Evolutionary conservation across 139 green algal genomes (phyloP), one percentile per base, ranked within the genome.

Genomic region (Asterochloris sp.): DNA sequence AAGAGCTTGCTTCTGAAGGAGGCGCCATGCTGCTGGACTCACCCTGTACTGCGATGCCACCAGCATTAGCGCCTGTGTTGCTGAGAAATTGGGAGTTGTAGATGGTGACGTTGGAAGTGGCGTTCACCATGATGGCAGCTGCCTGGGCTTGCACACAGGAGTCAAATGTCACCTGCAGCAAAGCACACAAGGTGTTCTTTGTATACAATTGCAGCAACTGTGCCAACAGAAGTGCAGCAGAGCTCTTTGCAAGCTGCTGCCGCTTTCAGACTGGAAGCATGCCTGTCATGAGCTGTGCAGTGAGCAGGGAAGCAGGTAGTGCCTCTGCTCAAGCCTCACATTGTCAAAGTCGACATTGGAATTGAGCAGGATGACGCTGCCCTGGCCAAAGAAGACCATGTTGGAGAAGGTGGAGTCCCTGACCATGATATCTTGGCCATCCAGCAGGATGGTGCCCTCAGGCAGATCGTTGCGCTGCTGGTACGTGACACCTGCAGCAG

Each of bases 21-120:
- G 29, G 69, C 15, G 12, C 16, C 14, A 13, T 76, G 23, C 21
- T 38, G 23, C 24, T 21, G 21, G 21, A 54, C 76, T 80, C 68
- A 80, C 76, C 67, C 68, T 62, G 60, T 12, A 80, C 76, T 60
- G 76, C 76, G 47, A 80, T 80, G 10, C 60, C 76, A 14, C 76
- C 76, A 69, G 76, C 76, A n/a, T 80, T 61, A 19, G 67, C 67
- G 0, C 76, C 76, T 26, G 68, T 69, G 60, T 80, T 80, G 60
- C 68, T 80, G 76, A 9, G 38, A 47, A 80, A 69, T n/a, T 69
- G 60, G 14, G 76, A 80, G 60, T 80, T 80, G 12, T 69, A 12
- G 26, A 80, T 80, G 54, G 76, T 80, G 13, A 47, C 76, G 38
- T 80, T 80, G 76, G 76, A 80, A n/a, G 76, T 69, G 24, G 21